A percentile compares a stretch with the other conserved stretches of the same genome.
Conservation (phyloP, 805 yeast species). For the Lachancea cidri region DNA sequence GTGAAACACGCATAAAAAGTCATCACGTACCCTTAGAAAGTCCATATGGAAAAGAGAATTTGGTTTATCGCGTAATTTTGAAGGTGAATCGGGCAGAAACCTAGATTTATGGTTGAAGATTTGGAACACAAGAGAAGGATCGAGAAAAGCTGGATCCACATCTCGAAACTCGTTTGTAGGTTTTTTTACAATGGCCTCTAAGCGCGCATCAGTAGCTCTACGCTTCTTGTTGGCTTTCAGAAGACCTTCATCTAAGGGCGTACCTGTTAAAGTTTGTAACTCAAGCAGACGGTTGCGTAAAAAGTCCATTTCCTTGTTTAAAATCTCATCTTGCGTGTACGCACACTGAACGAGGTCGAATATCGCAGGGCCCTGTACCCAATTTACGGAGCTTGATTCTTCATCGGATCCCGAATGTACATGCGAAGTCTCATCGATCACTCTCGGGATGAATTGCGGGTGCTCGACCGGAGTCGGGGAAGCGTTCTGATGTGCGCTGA, state of each 20-base stretch:
- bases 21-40: constrained; percentile 22
- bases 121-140: constrained; percentile 19
- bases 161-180: constrained; percentile 23
- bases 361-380: constrained; percentile 29
- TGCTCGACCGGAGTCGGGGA: constrained; percentile 19
- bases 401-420: neutral
- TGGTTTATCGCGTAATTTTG: neutral
- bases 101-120: constrained; percentile 10
- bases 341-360: constrained; percentile 23
- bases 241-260: constrained; percentile 16
- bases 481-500: constrained; percentile 18
- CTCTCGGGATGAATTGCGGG: constrained; percentile 24
- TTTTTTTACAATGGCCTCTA: neutral
- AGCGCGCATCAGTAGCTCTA: neutral
- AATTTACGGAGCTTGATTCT: neutral
- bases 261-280: constrained; percentile 29
- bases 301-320: constrained; percentile 25
- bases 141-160: constrained; percentile 27
- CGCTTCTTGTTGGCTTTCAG: neutral
- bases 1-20: constrained; percentile 19
- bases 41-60: constrained; percentile 21
- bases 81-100: neutral
- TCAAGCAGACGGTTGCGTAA: constrained; percentile 25
- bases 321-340: constrained; percentile 22
- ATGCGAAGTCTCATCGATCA: neutral